Percentiles rank a stretch among this genome's conserved stretches.
phyloP scores from a whole-genome alignment of 2,329 filamentous ascomycete genomes.

The Cryphonectria radicalis region DNA sequence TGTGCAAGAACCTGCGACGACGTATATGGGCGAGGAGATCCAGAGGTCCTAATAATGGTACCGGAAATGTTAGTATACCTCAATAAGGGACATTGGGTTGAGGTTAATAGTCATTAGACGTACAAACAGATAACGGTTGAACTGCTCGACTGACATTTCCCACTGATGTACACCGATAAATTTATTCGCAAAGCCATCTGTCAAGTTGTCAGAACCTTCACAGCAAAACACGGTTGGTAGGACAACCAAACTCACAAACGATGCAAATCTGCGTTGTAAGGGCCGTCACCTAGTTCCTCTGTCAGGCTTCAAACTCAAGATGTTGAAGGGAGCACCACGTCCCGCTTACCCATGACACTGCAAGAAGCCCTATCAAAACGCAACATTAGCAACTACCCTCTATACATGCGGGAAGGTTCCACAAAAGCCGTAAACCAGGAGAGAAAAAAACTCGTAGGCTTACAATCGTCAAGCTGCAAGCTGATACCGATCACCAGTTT shows the following conservation, averaged over 20 bases:
- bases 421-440: neutral
- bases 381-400: neutral
- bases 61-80: neutral
- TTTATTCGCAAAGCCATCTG: slow-evolving; percentile 37
- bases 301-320: slow-evolving; percentile 29
- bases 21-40: slow-evolving; percentile 38
- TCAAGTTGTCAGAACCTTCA: no score
- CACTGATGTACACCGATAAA: slow-evolving; percentile 38
- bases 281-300: slow-evolving; percentile 21
- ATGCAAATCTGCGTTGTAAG: slow-evolving; percentile 11
- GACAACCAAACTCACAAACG: slow-evolving; percentile 2
- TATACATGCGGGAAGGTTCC: neutral
- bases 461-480: slow-evolving; percentile 22
- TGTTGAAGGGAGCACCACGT: slow-evolving; percentile 29
- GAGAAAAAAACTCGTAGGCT: neutral
- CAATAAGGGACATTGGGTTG: neutral
- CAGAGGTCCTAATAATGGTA: slow-evolving; percentile 34
- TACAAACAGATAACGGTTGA: slow-evolving; percentile 36
- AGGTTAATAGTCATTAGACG: neutral
- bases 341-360: slow-evolving; percentile 26
- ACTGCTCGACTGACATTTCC: slow-evolving; percentile 38
- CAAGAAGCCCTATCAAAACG: slow-evolving; percentile 14
- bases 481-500: neutral
- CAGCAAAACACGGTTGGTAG: neutral
- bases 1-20: slow-evolving; percentile 41